phyloP scores from a whole-genome alignment of 148 eudicot species.

The Fagopyrum esculentum region DNA sequence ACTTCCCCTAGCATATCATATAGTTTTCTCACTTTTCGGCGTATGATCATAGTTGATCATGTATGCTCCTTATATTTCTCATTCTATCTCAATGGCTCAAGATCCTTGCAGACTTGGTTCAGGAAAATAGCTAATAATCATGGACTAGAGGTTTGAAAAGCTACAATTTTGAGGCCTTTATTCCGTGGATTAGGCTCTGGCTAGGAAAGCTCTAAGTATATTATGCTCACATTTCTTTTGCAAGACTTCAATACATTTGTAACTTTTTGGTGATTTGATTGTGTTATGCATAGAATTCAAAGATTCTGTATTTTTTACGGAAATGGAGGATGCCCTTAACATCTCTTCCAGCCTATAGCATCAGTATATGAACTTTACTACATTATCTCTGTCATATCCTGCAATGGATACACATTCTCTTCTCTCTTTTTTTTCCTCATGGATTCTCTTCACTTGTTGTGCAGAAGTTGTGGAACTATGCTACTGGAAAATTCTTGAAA shows the following conservation, averaged over 20 bases:
- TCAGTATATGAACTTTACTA: neutral
- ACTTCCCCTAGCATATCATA: neutral
- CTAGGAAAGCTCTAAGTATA: neutral
- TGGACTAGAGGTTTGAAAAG: neutral
- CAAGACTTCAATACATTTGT: neutral
- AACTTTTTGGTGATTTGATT: neutral
- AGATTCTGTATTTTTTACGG: too few relatives aligned
- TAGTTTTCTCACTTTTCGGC: neutral
- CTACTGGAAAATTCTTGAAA: conserved; percentile 71
- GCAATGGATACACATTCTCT: neutral
- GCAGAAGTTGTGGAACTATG: conserved; percentile 88
- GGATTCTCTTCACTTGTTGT: conserved; percentile 15
- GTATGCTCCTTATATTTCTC: neutral
- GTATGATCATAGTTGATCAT: neutral
- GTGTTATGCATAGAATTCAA: neutral
- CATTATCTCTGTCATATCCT: neutral
- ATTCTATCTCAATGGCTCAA: neutral
- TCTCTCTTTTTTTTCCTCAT: neutral
- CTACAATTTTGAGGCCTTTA: neutral
- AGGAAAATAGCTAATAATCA: neutral
- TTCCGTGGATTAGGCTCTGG: neutral
- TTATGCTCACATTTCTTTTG: neutral
- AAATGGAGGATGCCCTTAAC: too few relatives aligned
- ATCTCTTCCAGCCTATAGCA: neutral
- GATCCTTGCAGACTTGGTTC: neutral